A percentile compares a stretch with the other conserved stretches of the same genome.
Evolutionary conservation across 225 moss, liverwort and hornwort genomes (phyloP).

Genomic region (Physcomitrium patens): DNA sequence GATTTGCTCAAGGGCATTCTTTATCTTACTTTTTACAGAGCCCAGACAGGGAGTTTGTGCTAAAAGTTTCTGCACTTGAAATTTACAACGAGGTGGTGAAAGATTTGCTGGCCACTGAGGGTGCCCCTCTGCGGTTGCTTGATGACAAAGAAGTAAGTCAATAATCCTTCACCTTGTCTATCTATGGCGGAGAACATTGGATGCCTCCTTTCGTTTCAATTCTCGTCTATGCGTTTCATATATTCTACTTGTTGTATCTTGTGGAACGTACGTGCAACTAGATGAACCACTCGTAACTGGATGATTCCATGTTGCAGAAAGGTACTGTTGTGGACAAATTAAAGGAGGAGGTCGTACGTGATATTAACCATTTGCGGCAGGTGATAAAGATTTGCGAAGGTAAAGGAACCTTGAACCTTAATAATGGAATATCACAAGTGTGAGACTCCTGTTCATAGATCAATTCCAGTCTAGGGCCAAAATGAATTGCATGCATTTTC

Average conservation of each 20-base stretch:
- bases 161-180: neutral
- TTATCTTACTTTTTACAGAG: slow-evolving; percentile 47
- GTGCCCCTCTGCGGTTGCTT: slow-evolving; percentile 73
- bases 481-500: too few species aligned
- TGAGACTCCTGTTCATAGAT: too few species aligned
- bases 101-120: slow-evolving; percentile 85
- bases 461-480: too few species aligned
- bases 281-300: neutral
- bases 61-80: slow-evolving; percentile 93
- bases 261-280: neutral
- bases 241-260: neutral
- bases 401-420: neutral
- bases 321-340: slow-evolving; percentile 89
- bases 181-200: neutral
- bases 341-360: slow-evolving; percentile 88
- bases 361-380: slow-evolving; percentile 74
- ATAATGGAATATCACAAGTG: neutral
- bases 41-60: slow-evolving; percentile 70
- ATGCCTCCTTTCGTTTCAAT: neutral
- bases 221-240: neutral
- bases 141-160: slow-evolving; percentile 90
- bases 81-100: slow-evolving; percentile 98
- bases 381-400: slow-evolving; percentile 94
- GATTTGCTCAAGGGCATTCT: neutral
- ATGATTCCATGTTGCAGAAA: slow-evolving; percentile 49